Evolutionary conservation across 352 stramenopile genomes (phyloP).

Genomic region (Thraustotheca clavata): DNA sequence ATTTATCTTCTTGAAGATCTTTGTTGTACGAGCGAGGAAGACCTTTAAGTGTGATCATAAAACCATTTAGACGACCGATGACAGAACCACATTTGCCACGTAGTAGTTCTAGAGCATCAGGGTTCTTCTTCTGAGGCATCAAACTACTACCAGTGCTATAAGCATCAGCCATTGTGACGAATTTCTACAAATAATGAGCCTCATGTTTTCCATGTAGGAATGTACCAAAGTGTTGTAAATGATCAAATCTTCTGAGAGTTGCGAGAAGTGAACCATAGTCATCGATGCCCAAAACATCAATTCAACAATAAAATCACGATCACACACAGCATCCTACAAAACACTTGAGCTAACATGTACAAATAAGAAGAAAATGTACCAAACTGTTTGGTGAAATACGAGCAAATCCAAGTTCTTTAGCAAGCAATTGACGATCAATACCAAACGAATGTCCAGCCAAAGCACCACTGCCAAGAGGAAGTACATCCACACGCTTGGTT

Average conservation of each 20-base stretch:
- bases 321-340: conserved; percentile 89
- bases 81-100: conserved; percentile 95
- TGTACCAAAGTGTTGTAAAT: conserved; percentile 91
- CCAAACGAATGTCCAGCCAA: conserved; percentile 97
- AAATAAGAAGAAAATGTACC: not conserved
- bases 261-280: conserved; percentile 94
- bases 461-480: conserved; percentile 94
- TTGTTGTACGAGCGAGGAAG: conserved; percentile 99
- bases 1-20: conserved; percentile 99
- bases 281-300: conserved; percentile 97
- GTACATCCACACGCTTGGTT: conserved; percentile 91
- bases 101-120: conserved; percentile 96
- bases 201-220: not conserved
- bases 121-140: conserved; percentile 99
- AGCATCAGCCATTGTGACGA: conserved; percentile 94
- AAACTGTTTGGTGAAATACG: conserved; percentile 94
- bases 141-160: conserved; percentile 97
- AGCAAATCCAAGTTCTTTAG: conserved; percentile 90
- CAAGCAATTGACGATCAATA: conserved; percentile 92
- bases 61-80: conserved; percentile 90
- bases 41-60: conserved; percentile 95
- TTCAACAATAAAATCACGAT: conserved; percentile 98
- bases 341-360: not conserved
- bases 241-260: conserved; percentile 98
- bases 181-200: conserved; percentile 37